phyloP scores from a whole-genome alignment of 257 asterid species.

The Primulina tabacum region DNA sequence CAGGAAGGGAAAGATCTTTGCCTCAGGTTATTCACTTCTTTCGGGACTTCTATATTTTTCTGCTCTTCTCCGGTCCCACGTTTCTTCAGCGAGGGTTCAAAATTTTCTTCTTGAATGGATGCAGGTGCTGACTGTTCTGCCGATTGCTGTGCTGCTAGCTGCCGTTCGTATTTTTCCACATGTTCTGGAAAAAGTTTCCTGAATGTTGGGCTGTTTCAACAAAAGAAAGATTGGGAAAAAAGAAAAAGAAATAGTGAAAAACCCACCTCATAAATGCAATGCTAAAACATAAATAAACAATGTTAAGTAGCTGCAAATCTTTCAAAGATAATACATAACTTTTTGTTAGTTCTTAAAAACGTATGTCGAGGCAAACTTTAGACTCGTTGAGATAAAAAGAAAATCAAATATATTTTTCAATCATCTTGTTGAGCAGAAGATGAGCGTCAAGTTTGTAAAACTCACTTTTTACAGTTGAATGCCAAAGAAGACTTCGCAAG shows the following conservation, averaged over 20 bases:
- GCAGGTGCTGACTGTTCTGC: slow-evolving; percentile 42
- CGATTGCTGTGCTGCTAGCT: slow-evolving; percentile 48
- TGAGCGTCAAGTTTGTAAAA: slow-evolving; percentile 21
- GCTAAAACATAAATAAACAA: neutral
- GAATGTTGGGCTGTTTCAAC: slow-evolving; percentile 57
- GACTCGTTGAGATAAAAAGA: neutral
- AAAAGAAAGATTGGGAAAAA: slow-evolving; percentile 16
- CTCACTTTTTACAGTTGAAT: slow-evolving; percentile 86
- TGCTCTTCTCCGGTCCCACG: slow-evolving; percentile 41
- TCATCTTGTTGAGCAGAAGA: slow-evolving; percentile 6
- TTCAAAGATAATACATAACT: neutral
- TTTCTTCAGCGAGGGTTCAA: slow-evolving; percentile 38
- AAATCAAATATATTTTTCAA: slow-evolving; percentile 8
- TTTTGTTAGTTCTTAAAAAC: neutral
- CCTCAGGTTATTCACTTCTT: slow-evolving; percentile 47
- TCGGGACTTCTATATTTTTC: slow-evolving; percentile 36
- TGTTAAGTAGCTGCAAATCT: neutral
- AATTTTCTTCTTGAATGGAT: slow-evolving; percentile 30
- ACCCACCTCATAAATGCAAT: neutral
- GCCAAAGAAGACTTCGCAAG: slow-evolving; percentile 91
- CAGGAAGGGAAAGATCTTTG: slow-evolving; percentile 62
- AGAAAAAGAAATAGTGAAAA: neutral
- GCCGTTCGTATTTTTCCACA: slow-evolving; percentile 73
- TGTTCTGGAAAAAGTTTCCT: slow-evolving; percentile 83
- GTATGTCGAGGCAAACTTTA: slow-evolving; percentile 9